Conservation (phyloP, 805 yeast genomes). For the Torulaspora gathmanii region DNA sequence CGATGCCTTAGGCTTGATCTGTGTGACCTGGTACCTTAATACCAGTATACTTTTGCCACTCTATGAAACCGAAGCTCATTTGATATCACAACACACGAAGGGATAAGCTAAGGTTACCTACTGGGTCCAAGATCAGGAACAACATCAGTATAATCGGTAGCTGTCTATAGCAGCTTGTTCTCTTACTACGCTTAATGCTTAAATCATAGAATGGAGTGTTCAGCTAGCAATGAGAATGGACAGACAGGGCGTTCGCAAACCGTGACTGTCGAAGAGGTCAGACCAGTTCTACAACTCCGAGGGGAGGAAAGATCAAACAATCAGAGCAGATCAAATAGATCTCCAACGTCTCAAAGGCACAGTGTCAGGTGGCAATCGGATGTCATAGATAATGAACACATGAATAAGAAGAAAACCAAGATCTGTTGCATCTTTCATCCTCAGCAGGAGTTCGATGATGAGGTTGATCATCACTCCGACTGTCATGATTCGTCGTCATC, state of each 20-base stretch:
- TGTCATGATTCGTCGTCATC: conserved; percentile 21
- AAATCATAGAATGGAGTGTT: not conserved
- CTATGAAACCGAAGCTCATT: not conserved
- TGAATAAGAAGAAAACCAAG: conserved; percentile 86
- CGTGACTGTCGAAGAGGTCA: conserved; percentile 18
- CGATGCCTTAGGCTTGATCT: not conserved
- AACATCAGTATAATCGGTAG: no score
- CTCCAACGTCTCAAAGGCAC: conserved; percentile 32
- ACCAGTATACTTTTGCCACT: conserved; percentile 4
- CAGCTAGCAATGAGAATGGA: conserved; percentile 5
- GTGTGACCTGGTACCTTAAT: not conserved
- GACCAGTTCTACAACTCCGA: conserved; percentile 29
- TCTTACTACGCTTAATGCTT: not conserved
- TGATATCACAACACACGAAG: no score
- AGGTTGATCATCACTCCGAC: conserved; percentile 28
- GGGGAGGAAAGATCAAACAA: conserved; percentile 14
- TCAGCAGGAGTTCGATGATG: conserved; percentile 56
- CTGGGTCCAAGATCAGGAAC: no score
- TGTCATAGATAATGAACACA: conserved; percentile 82
- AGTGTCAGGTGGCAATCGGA: conserved; percentile 81
- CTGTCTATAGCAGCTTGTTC: not conserved
- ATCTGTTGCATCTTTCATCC: conserved; percentile 89
- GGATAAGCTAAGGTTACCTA: no score
- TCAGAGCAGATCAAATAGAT: conserved; percentile 6
- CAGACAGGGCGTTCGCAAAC: conserved; percentile 21